Percentiles rank a stretch among this genome's conserved stretches.
These are phyloP conservation scores for Spathaspora sp. DNA, from an alignment of 805 yeast species.

Conservation along the genomic window DNA sequence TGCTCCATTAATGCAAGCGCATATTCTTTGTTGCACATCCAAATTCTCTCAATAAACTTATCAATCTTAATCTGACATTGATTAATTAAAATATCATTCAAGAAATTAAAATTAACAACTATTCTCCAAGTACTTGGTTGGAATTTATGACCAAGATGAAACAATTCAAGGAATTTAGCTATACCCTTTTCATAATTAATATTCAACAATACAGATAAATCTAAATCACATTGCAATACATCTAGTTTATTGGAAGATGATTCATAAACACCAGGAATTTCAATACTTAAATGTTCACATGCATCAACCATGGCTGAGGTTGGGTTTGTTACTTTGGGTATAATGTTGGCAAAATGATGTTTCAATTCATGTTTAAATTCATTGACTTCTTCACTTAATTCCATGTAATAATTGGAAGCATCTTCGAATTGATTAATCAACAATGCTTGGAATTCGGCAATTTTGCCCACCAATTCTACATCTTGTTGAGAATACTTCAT, in stretches of 20 bases:
- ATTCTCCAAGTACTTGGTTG: slow-evolving; percentile 27
- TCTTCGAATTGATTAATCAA: slow-evolving; percentile 36
- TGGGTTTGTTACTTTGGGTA: slow-evolving; percentile 3
- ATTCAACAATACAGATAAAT: slow-evolving; percentile 26
- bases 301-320: slow-evolving; percentile 9
- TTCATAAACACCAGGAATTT: neutral
- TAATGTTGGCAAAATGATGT: slow-evolving; percentile 11
- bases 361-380: slow-evolving; percentile 17
- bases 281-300: slow-evolving; percentile 7
- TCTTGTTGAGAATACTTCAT: slow-evolving; percentile 11
- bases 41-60: slow-evolving; percentile 21
- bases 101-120: slow-evolving; percentile 26
- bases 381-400: slow-evolving; percentile 19
- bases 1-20: neutral
- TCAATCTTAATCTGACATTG: slow-evolving; percentile 12
- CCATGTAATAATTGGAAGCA: slow-evolving; percentile 34
- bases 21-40: slow-evolving; percentile 11
- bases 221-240: slow-evolving; percentile 9
- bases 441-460: slow-evolving; percentile 25
- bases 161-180: slow-evolving; percentile 21
- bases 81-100: slow-evolving; percentile 15
- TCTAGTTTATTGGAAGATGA: neutral
- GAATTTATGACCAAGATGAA: slow-evolving; percentile 30
- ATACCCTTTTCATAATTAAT: slow-evolving; percentile 24
- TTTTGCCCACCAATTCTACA: slow-evolving; percentile 8